These are phyloP conservation scores for Blastosporella zonata DNA, from an alignment of 1,284 basidiomycete genomes.

Conservation along the genomic window DNA sequence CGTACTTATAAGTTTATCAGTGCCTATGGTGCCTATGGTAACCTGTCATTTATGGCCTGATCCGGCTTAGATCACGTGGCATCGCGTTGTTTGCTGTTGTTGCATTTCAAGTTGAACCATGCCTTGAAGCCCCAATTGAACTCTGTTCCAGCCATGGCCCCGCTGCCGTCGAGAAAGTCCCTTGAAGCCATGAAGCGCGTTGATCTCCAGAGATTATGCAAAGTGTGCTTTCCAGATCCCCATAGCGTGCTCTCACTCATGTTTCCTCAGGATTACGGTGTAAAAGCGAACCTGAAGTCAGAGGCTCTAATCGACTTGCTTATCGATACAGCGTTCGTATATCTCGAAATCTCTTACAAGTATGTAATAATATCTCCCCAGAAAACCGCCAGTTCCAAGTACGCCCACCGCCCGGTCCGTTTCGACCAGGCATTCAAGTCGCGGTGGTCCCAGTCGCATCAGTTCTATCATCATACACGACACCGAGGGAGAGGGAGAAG, in stretches of 20 bases:
- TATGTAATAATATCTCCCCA: conserved; percentile 11
- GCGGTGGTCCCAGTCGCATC: conserved; percentile 32
- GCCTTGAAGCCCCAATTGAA: conserved; percentile 8
- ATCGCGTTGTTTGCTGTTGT: conserved; percentile 48
- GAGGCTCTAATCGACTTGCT: conserved; percentile 74
- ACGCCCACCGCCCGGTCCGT: conserved; percentile 38
- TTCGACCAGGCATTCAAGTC: conserved; percentile 38
- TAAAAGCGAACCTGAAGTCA: conserved; percentile 76
- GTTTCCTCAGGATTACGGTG: conserved; percentile 61
- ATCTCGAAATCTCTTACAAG: not conserved
- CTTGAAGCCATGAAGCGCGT: conserved; percentile 63
- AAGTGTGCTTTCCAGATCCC: conserved; percentile 41
- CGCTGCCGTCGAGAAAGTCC: conserved; percentile 48
- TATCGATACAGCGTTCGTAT: conserved; percentile 50
- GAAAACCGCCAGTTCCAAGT: conserved; percentile 24
- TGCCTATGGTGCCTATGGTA: too few species aligned
- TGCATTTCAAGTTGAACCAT: conserved; percentile 39
- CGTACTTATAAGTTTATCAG: too few species aligned
- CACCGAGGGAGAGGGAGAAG: conserved; percentile 47
- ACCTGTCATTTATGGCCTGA: too few species aligned
- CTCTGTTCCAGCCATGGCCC: conserved; percentile 38
- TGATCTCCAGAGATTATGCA: conserved; percentile 76
- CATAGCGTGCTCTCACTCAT: conserved; percentile 20
- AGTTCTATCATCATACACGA: conserved; percentile 41
- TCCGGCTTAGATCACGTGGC: conserved; percentile 38